Base-by-base conservation (phyloP, 1,284 basidiomycete species). In the Apiotrichum akiyoshidainum region DNA sequence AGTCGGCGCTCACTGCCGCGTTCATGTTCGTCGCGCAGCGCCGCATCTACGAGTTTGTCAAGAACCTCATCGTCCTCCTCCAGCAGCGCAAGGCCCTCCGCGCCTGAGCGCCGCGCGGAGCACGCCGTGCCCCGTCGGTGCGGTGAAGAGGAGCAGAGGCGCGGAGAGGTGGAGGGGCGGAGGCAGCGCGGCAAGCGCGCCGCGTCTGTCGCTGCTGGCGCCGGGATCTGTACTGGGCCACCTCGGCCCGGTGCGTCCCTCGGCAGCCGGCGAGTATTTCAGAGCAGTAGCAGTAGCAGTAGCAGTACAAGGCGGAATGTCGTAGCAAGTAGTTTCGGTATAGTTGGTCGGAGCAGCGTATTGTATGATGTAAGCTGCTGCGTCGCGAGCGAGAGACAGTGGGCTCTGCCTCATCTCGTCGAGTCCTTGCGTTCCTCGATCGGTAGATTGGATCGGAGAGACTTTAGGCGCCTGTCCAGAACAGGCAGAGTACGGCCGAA, bases 1-100 rank as follows among this genome's bases (percentile, higher is more conserved):
- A 96, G 78, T 92, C 89, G 58, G 90, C 95, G 13, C 81, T 94
- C 46, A 93, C 90, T 7, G 92, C 92, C 16, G 90, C 90, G 13
- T 90, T 95, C 68, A 81, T 95, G 64, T 95, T 95, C 68, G 88
- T 86, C 17, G 85, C 87, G 11, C 91, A 94, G 76, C 83, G 86
- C 66, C 82, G 90, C 62, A 77, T 81, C 57, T 80, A 77, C 66
- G 79, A 80, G 60, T 60, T 70, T 13, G 76, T 78, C 68, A 77
- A 77, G 66, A 60, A 64, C 56, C 70, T 76, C 40, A 47, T 70
- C 40, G 17, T 63, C 16, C 41, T 63, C 17, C 64, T 66, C 17
- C 66, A 67, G 46, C 58, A 53, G 48, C 57, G 54, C 52, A 64
- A 62, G 53, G 58, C 51, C 17, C 33, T 58, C 16, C 49, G 48